These are phyloP conservation scores for Cladosporium halotolerans DNA, from an alignment of 2,329 filamentous ascomycete species.

Conservation along the genomic window DNA sequence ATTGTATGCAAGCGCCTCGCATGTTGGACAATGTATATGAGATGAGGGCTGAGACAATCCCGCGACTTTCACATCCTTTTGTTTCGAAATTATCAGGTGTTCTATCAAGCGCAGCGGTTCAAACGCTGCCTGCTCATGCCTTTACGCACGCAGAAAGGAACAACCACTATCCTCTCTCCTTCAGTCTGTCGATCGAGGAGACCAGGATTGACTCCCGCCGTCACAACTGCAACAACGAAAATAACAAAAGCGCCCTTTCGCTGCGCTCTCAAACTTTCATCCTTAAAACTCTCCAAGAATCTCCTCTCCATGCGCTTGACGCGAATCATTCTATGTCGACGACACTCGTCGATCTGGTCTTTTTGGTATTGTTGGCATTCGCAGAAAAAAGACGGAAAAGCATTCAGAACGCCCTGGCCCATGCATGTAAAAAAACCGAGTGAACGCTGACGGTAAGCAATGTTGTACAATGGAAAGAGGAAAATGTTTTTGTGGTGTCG, in stretches of 20 bases:
- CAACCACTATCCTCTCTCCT: not conserved
- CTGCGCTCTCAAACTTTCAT: not conserved
- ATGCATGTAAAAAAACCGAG: conserved; percentile 6
- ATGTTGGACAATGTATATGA: no score
- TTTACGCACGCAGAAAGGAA: no score
- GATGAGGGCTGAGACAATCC: no score
- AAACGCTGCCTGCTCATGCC: no score
- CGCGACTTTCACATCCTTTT: no score
- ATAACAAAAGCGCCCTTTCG: not conserved
- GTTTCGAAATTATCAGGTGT: no score
- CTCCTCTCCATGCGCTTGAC: not conserved
- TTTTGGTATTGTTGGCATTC: conserved; percentile 10
- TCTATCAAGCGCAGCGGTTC: no score
- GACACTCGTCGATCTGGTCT: conserved; percentile 4
- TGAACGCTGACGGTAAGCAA: conserved; percentile 8
- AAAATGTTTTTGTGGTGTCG: conserved; percentile 4
- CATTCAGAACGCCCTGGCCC: conserved; percentile 6
- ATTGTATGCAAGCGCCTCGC: no score
- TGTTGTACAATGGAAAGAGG: conserved; percentile 9
- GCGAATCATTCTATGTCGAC: conserved; percentile 10
- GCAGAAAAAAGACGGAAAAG: not conserved
- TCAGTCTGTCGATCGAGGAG: not conserved
- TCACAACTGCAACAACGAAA: conserved; percentile 1
- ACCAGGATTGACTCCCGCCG: not conserved
- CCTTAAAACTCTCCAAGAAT: not conserved